These are phyloP conservation scores for Paspalum vaginatum DNA, from an alignment of 176 grass and related monocot species.

Conservation along the genomic window DNA sequence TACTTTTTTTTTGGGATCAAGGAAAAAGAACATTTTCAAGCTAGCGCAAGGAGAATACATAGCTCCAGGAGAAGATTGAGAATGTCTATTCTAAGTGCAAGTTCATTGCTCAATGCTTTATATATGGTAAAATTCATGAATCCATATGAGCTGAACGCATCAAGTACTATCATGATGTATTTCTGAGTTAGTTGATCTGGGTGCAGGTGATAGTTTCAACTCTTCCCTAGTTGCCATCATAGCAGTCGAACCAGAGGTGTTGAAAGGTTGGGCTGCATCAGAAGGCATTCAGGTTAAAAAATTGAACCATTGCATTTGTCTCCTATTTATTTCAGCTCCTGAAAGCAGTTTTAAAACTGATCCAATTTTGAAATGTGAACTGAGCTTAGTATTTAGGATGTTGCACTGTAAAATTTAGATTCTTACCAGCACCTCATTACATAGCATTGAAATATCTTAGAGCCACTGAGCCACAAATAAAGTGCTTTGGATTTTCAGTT, in stretches of 20 bases:
- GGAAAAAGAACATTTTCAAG: slow-evolving; percentile 99
- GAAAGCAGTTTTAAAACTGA: background rate
- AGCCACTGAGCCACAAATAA: background rate
- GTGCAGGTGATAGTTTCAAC: slow-evolving; percentile 93
- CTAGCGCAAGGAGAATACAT: slow-evolving; percentile 98
- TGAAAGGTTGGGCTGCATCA: slow-evolving; percentile 87
- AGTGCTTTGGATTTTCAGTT: background rate
- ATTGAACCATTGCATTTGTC: slow-evolving; percentile 10
- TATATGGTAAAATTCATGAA: slow-evolving; percentile 71
- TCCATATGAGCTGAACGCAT: slow-evolving; percentile 1
- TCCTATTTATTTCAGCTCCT: slow-evolving; percentile 13
- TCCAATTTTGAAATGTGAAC: slow-evolving; percentile 2
- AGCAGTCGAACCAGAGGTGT: slow-evolving; percentile 74
- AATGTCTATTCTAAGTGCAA: slow-evolving; percentile 97
- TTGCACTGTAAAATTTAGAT: background rate
- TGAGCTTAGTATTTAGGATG: background rate
- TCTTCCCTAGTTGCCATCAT: slow-evolving; percentile 79
- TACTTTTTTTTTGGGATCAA: slow-evolving; percentile 41
- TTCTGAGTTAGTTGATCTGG: slow-evolving; percentile 35
- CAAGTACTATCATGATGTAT: slow-evolving; percentile 4
- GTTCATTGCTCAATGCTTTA: slow-evolving; percentile 89
- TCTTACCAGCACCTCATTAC: background rate
- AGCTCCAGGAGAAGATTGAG: slow-evolving; percentile 95
- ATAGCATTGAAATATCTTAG: background rate
- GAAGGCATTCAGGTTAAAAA: slow-evolving; percentile 79